These are phyloP conservation scores for Protomyces lactucae-debilis DNA, from an alignment of 1,139 yeast species.

Conservation along the genomic window DNA sequence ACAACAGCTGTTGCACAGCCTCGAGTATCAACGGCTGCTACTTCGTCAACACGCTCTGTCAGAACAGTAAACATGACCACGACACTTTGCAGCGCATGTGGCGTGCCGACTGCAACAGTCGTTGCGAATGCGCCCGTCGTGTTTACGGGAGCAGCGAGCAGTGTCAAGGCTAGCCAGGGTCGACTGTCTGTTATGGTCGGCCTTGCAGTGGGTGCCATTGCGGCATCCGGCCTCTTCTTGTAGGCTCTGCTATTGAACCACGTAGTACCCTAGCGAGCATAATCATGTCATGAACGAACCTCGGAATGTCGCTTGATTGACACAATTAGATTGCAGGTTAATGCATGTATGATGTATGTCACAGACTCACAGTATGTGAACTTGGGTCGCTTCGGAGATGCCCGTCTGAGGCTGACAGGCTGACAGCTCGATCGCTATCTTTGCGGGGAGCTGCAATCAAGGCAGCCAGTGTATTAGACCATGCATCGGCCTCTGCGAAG, in stretches of 20 bases:
- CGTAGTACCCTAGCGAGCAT: no score
- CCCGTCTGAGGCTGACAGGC: no score
- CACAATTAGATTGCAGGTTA: no score
- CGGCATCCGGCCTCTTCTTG: background rate
- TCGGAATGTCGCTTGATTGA: no score
- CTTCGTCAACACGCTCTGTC: background rate
- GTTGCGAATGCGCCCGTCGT: background rate
- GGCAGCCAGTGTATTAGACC: no score
- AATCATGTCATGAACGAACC: no score
- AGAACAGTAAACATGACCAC: background rate
- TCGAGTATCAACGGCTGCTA: background rate
- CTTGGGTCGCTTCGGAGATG: no score
- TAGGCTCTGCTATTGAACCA: background rate
- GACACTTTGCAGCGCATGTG: background rate
- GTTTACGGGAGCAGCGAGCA: background rate
- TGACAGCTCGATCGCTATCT: no score
- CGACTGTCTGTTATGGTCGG: background rate
- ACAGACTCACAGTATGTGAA: no score
- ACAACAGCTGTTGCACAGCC: background rate
- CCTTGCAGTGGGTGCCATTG: background rate
- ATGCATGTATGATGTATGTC: no score
- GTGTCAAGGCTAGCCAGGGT: background rate
- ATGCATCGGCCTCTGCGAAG: no score
- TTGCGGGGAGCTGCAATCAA: no score
- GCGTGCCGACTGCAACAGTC: background rate